phyloP scores from a whole-genome alignment of 2,329 filamentous ascomycete genomes.

The Dendrostoma leiphaemia region DNA sequence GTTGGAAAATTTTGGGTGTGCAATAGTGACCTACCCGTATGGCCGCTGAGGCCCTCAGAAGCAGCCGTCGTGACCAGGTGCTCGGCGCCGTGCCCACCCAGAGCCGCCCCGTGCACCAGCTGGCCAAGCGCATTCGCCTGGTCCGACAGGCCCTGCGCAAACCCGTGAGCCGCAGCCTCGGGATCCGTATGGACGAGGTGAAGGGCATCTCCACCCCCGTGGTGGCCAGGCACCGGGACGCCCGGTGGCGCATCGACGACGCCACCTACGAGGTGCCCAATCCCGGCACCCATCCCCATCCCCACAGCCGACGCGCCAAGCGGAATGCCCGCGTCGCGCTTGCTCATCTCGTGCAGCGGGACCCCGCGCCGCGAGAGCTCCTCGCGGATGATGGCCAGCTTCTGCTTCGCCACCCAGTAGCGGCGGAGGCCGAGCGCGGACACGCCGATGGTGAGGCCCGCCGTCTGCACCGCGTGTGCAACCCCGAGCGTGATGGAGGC shows the following conservation, averaged over 20 bases:
- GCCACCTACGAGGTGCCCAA: conserved; percentile 10
- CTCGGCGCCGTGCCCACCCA: conserved; percentile 10
- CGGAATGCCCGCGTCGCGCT: conserved; percentile 15
- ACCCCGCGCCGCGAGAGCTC: conserved; percentile 16
- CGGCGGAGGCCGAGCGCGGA: conserved; percentile 14
- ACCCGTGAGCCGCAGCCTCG: conserved; percentile 12
- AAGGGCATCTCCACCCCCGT: conserved; percentile 3
- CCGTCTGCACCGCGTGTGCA: conserved; percentile 14
- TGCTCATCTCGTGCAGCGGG: conserved; percentile 14
- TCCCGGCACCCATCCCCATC: conserved; percentile 9
- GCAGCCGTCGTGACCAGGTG: conserved; percentile 1
- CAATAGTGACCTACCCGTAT: too few relatives aligned
- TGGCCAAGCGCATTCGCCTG: conserved; percentile 14
- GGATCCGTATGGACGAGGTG: conserved; percentile 8
- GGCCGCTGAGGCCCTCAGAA: conserved; percentile 7
- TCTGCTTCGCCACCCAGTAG: conserved; percentile 13
- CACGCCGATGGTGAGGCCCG: conserved; percentile 15
- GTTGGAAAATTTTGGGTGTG: too few relatives aligned
- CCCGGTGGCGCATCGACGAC: conserved; percentile 6
- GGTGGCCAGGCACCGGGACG: conserved; percentile 5
- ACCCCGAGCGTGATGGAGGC: conserved; percentile 16
- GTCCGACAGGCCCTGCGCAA: conserved; percentile 13
- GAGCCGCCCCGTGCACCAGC: conserved; percentile 7
- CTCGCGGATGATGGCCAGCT: conserved; percentile 17
- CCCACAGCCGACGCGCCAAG: conserved; percentile 9